These are phyloP conservation scores for Arabidopsis suecica DNA, from an alignment of 345 rosid genomes.

Conservation along the genomic window DNA sequence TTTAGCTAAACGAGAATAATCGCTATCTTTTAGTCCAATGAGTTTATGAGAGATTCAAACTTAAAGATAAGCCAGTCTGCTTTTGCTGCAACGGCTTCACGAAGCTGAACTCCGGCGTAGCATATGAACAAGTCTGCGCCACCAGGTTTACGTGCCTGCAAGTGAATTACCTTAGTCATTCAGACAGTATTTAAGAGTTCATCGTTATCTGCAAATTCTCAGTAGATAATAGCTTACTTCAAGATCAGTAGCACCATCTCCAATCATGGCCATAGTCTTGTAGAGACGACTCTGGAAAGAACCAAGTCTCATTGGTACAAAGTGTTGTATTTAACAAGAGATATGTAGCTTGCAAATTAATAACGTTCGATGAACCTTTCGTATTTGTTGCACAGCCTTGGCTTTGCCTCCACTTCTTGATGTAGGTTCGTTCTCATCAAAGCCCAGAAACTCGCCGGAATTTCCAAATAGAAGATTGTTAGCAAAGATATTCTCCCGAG, in stretches of 20 bases:
- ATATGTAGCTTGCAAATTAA: slow-evolving; percentile 17
- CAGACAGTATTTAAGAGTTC: slow-evolving; percentile 4
- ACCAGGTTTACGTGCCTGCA: slow-evolving; percentile 86
- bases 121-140: slow-evolving; percentile 89
- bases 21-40: slow-evolving; percentile 48
- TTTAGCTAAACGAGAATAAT: slow-evolving; percentile 12
- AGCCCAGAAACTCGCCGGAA: slow-evolving; percentile 78
- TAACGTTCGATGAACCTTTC: slow-evolving; percentile 56
- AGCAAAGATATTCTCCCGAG: slow-evolving; percentile 81
- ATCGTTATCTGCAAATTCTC: slow-evolving; percentile 1
- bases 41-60: slow-evolving; percentile 63
- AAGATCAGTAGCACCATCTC: slow-evolving; percentile 98
- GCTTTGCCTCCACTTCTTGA: slow-evolving; percentile 99
- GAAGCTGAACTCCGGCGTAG: slow-evolving; percentile 84
- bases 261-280: slow-evolving; percentile 86
- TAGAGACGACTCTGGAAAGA: slow-evolving; percentile 65
- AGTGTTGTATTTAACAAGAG: slow-evolving; percentile 30
- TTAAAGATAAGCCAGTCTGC: slow-evolving; percentile 89
- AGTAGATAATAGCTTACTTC: slow-evolving; percentile 57
- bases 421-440: slow-evolving; percentile 87
- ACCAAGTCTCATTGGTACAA: slow-evolving; percentile 24
- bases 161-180: slow-evolving; percentile 19
- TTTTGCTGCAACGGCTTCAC: slow-evolving; percentile 81
- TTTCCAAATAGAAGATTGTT: slow-evolving; percentile 76
- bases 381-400: slow-evolving; percentile 81